A percentile compares a stretch with the other conserved stretches of the same genome.
phyloP scores from a whole-genome alignment of 2,329 filamentous ascomycete species.

The Ophiosphaerella herpotricha region DNA sequence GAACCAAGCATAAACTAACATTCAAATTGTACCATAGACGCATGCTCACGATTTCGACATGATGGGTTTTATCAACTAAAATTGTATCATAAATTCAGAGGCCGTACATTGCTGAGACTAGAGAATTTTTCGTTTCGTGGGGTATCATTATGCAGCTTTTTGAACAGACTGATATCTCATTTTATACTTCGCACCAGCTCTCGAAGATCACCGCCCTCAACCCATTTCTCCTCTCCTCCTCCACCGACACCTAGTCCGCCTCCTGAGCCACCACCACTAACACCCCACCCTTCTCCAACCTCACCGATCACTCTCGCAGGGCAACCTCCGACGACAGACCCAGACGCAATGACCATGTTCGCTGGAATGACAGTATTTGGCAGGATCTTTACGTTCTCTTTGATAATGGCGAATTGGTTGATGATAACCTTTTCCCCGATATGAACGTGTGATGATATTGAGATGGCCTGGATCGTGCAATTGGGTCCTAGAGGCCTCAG shows the following conservation, averaged over 20 bases:
- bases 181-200: slow-evolving; percentile 54
- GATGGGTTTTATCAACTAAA: too few species aligned
- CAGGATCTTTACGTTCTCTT: slow-evolving; percentile 88
- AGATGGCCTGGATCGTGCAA: slow-evolving; percentile 79
- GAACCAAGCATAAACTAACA: background rate
- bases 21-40: too few species aligned
- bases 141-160: background rate
- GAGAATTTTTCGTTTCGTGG: too few species aligned
- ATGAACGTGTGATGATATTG: slow-evolving; percentile 82
- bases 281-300: slow-evolving; percentile 58
- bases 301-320: slow-evolving; percentile 56
- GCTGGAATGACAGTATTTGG: slow-evolving; percentile 82
- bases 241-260: slow-evolving; percentile 43
- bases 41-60: too few species aligned
- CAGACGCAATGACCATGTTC: slow-evolving; percentile 90
- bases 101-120: too few species aligned
- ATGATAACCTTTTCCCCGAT: slow-evolving; percentile 79
- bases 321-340: slow-evolving; percentile 76
- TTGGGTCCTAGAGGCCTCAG: slow-evolving; percentile 40
- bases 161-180: slow-evolving; percentile 7
- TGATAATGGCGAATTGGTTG: slow-evolving; percentile 86
- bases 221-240: slow-evolving; percentile 52
- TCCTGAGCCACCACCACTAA: slow-evolving; percentile 40
- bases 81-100: too few species aligned
- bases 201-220: slow-evolving; percentile 56